phyloP scores from a whole-genome alignment of 2,329 filamentous ascomycete species.

The Geosmithia flava region DNA sequence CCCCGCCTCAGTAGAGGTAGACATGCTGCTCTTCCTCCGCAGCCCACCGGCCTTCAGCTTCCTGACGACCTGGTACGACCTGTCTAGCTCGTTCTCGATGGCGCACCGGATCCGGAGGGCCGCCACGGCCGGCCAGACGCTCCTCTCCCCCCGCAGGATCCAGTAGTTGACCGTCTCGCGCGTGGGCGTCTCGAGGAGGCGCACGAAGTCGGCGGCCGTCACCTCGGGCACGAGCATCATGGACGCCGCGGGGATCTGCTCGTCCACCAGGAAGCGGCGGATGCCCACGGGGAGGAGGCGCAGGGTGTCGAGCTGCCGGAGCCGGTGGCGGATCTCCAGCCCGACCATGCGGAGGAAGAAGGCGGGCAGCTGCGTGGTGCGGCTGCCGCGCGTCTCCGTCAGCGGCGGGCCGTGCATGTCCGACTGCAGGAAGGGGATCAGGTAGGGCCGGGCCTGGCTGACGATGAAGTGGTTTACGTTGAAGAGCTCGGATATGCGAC shows the following conservation, averaged over 20 bases:
- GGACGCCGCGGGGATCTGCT: slow-evolving; percentile 65
- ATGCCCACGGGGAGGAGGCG: slow-evolving; percentile 58
- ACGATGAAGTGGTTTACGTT: slow-evolving; percentile 95
- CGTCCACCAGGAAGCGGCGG: slow-evolving; percentile 68
- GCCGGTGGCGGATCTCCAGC: slow-evolving; percentile 66
- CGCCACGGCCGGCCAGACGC: slow-evolving; percentile 81
- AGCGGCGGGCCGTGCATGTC: slow-evolving; percentile 66
- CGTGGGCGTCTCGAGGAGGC: slow-evolving; percentile 74
- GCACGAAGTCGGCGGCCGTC: slow-evolving; percentile 57
- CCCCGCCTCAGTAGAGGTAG: slow-evolving; percentile 5
- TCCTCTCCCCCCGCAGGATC: slow-evolving; percentile 73
- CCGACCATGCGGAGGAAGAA: slow-evolving; percentile 57
- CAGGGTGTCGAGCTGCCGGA: slow-evolving; percentile 70
- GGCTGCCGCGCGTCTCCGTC: slow-evolving; percentile 44
- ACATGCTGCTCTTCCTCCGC: slow-evolving; percentile 30
- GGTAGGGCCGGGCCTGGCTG: slow-evolving; percentile 80
- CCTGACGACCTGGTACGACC: slow-evolving; percentile 70
- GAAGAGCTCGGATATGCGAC: slow-evolving; percentile 69
- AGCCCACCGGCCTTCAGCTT: slow-evolving; percentile 42
- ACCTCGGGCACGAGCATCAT: slow-evolving; percentile 77
- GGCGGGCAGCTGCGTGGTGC: slow-evolving; percentile 37
- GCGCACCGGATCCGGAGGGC: slow-evolving; percentile 72
- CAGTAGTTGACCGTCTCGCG: slow-evolving; percentile 67
- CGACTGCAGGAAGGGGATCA: slow-evolving; percentile 73
- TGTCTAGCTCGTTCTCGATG: slow-evolving; percentile 78